Conservation (phyloP, 1,139 yeast species). For the Suhomyces chickasaworum region DNA sequence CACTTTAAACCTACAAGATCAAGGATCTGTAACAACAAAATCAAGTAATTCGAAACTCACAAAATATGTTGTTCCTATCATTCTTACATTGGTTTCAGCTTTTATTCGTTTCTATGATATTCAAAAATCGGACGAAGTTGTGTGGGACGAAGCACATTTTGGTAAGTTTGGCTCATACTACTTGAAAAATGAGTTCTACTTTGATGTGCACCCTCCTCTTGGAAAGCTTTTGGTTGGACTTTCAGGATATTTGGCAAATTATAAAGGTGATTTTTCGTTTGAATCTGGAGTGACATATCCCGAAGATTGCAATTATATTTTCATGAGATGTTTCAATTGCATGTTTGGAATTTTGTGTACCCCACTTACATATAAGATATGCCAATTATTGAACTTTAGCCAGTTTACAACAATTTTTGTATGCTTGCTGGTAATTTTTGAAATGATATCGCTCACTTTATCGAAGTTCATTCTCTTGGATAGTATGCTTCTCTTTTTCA, state of each 20-base stretch:
- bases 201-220: slow-evolving; percentile 79
- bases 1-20: slow-evolving; percentile 14
- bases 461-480: slow-evolving; percentile 74
- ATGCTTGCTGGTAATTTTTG: slow-evolving; percentile 62
- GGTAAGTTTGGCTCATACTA: slow-evolving; percentile 68
- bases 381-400: slow-evolving; percentile 49
- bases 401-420: slow-evolving; percentile 54
- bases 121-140: slow-evolving; percentile 63
- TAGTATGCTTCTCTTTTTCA: slow-evolving; percentile 71
- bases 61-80: slow-evolving; percentile 33
- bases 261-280: slow-evolving; percentile 64
- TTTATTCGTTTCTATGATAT: slow-evolving; percentile 70
- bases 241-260: slow-evolving; percentile 68
- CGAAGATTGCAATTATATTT: slow-evolving; percentile 50
- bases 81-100: slow-evolving; percentile 59
- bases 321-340: slow-evolving; percentile 70
- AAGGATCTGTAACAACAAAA: background rate
- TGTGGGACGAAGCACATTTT: slow-evolving; percentile 97
- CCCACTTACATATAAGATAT: slow-evolving; percentile 66
- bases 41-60: slow-evolving; percentile 17
- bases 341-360: slow-evolving; percentile 61
- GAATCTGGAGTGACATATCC: slow-evolving; percentile 64
- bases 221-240: slow-evolving; percentile 72
- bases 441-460: slow-evolving; percentile 63
- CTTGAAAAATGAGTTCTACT: slow-evolving; percentile 65